Evolutionary conservation across 1,284 basidiomycete genomes (phyloP).

Genomic region (Trametes pubescens): DNA sequence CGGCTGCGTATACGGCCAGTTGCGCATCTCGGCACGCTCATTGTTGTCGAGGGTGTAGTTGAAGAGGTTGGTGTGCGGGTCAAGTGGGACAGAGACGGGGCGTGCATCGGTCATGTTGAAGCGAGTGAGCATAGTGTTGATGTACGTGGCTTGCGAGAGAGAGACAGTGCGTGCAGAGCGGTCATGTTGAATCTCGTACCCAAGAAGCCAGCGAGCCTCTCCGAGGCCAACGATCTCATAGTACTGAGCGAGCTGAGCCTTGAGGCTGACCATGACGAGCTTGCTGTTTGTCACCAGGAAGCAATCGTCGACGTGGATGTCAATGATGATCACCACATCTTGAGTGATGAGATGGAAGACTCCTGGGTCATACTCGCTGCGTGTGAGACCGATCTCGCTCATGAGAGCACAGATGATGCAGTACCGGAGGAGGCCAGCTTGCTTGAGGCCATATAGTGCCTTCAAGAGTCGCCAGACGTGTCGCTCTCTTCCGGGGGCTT

Average conservation of each 20-base stretch:
- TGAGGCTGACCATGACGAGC: conserved; percentile 37
- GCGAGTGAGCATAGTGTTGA: conserved; percentile 44
- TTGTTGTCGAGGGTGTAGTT: conserved; percentile 23
- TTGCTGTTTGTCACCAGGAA: conserved; percentile 33
- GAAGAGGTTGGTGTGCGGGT: conserved; percentile 34
- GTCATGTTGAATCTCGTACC: conserved; percentile 42
- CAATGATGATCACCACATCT: conserved; percentile 12
- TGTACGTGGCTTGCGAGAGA: conserved; percentile 49
- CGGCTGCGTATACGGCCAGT: conserved; percentile 11
- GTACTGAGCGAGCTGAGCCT: conserved; percentile 36
- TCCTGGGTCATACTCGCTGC: conserved; percentile 20
- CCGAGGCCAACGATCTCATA: conserved; percentile 37
- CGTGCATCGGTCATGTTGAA: conserved; percentile 45
- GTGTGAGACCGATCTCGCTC: conserved; percentile 22
- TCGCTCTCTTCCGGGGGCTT: conserved; percentile 16
- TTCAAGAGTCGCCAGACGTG: conserved; percentile 30
- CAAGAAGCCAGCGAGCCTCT: conserved; percentile 34
- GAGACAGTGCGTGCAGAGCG: conserved; percentile 34
- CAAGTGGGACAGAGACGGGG: conserved; percentile 44
- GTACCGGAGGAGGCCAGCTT: conserved; percentile 31
- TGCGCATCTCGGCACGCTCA: conserved; percentile 16
- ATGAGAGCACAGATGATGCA: conserved; percentile 10
- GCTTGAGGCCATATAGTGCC: conserved; percentile 39
- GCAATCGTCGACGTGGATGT: conserved; percentile 35
- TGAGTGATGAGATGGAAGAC: conserved; percentile 30